A percentile compares a stretch with the other conserved stretches of the same genome.
These are phyloP conservation scores for Rubroboletus pulcherrimus DNA, from an alignment of 768 basidiomycete genomes.

Conservation along the genomic window DNA sequence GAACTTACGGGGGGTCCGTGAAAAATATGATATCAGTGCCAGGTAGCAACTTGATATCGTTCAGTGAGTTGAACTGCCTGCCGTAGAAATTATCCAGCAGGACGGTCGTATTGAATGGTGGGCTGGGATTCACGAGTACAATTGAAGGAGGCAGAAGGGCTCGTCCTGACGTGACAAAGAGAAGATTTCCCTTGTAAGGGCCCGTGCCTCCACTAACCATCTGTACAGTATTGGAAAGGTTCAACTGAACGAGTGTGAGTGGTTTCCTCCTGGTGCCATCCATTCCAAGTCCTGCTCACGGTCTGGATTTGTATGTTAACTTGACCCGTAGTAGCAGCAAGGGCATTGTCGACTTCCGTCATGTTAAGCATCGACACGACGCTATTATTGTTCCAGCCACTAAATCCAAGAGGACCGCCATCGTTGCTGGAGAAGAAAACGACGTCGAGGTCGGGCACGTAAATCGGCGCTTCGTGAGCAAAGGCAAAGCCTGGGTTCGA, in stretches of 20 bases:
- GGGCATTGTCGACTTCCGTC: slow-evolving; percentile 47
- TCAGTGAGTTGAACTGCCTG: slow-evolving; percentile 78
- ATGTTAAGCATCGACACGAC: slow-evolving; percentile 60
- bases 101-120: slow-evolving; percentile 65
- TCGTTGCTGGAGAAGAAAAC: slow-evolving; percentile 72
- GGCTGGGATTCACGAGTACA: slow-evolving; percentile 57
- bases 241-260: slow-evolving; percentile 40
- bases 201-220: slow-evolving; percentile 73
- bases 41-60: slow-evolving; percentile 75
- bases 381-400: slow-evolving; percentile 61
- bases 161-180: slow-evolving; percentile 64
- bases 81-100: slow-evolving; percentile 78
- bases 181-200: slow-evolving; percentile 52
- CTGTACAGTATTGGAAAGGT: slow-evolving; percentile 54
- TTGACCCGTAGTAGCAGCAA: slow-evolving; percentile 31
- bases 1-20: slow-evolving; percentile 63
- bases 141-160: slow-evolving; percentile 60
- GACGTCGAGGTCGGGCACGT: slow-evolving; percentile 57
- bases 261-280: background rate
- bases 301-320: slow-evolving; percentile 51
- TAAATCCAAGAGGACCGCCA: slow-evolving; percentile 63
- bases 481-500: slow-evolving; percentile 63
- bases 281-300: slow-evolving; percentile 20
- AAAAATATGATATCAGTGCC: slow-evolving; percentile 66
- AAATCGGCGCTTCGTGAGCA: slow-evolving; percentile 78